Conservation (phyloP, 2,329 filamentous ascomycete genomes). For the Fusarium brachygibbosum region DNA sequence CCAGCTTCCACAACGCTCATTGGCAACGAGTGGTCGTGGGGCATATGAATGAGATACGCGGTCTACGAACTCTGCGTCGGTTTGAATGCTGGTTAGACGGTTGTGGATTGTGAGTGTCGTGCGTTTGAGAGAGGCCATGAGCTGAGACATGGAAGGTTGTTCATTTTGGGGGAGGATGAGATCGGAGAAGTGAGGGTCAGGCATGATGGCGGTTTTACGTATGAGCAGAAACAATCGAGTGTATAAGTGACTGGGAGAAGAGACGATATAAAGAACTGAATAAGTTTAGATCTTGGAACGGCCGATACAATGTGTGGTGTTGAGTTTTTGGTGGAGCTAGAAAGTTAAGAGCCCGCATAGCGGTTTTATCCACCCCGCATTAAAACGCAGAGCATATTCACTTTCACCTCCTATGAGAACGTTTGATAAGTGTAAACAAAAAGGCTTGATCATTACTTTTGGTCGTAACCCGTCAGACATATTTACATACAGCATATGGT, state of each 20-base stretch:
- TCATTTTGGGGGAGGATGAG: slow-evolving; percentile 67
- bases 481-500: slow-evolving; percentile 18
- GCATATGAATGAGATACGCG: slow-evolving; percentile 67
- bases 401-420: neutral
- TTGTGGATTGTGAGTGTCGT: slow-evolving; percentile 84
- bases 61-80: slow-evolving; percentile 81
- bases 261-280: neutral
- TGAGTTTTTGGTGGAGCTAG: slow-evolving; percentile 43
- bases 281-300: neutral
- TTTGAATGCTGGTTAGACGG: slow-evolving; percentile 81
- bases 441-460: slow-evolving; percentile 37
- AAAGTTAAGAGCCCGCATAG: slow-evolving; percentile 14
- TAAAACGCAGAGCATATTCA: slow-evolving; percentile 7
- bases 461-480: slow-evolving; percentile 28
- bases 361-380: slow-evolving; percentile 35
- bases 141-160: slow-evolving; percentile 78
- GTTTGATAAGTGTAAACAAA: neutral
- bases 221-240: too few species aligned
- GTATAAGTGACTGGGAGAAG: too few species aligned
- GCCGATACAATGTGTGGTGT: slow-evolving; percentile 7
- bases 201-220: slow-evolving; percentile 30
- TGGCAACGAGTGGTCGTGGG: slow-evolving; percentile 81
- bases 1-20: slow-evolving; percentile 97
- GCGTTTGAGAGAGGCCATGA: slow-evolving; percentile 79
- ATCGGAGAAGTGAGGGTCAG: slow-evolving; percentile 54